Percentiles rank a stretch among this genome's conserved stretches.
These are phyloP conservation scores for Xanthoceras sorbifolium DNA, from an alignment of 345 rosid genomes.

Conservation along the genomic window DNA sequence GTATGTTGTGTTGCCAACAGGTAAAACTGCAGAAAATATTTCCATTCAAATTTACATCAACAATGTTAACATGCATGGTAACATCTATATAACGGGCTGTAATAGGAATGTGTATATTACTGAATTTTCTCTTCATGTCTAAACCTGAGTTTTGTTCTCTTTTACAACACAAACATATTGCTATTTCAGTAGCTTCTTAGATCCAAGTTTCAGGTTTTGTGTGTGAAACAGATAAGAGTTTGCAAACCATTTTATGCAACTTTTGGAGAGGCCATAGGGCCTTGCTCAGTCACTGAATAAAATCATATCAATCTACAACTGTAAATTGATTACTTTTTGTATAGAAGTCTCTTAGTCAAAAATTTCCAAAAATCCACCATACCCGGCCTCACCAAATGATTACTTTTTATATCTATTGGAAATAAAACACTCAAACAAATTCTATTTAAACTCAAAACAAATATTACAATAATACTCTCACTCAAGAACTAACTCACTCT, in stretches of 20 bases:
- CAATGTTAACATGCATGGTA: too few relatives aligned
- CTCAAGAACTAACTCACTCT: too few relatives aligned
- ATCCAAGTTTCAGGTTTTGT: not conserved
- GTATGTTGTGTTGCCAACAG: too few relatives aligned
- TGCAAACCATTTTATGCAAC: not conserved
- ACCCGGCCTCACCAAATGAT: not conserved
- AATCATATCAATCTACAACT: not conserved
- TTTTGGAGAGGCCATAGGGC: not conserved
- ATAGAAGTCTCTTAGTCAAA: conserved; percentile 1
- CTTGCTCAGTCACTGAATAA: not conserved
- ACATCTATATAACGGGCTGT: too few relatives aligned
- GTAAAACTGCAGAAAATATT: too few relatives aligned
- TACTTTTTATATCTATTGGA: too few relatives aligned
- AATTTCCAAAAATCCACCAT: not conserved
- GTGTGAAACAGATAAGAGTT: not conserved
- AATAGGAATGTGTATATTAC: too few relatives aligned
- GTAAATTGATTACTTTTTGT: not conserved
- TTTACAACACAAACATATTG: not conserved
- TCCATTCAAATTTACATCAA: too few relatives aligned
- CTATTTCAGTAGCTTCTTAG: not conserved
- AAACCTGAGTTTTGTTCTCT: not conserved
- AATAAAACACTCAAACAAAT: too few relatives aligned
- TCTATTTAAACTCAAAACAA: too few relatives aligned
- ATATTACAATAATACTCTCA: too few relatives aligned
- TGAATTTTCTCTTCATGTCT: conserved; percentile 4